Percentiles rank a stretch among this genome's conserved stretches.
Conservation (phyloP, 108 stramenopile species). For the Skeletonema potamos region DNA sequence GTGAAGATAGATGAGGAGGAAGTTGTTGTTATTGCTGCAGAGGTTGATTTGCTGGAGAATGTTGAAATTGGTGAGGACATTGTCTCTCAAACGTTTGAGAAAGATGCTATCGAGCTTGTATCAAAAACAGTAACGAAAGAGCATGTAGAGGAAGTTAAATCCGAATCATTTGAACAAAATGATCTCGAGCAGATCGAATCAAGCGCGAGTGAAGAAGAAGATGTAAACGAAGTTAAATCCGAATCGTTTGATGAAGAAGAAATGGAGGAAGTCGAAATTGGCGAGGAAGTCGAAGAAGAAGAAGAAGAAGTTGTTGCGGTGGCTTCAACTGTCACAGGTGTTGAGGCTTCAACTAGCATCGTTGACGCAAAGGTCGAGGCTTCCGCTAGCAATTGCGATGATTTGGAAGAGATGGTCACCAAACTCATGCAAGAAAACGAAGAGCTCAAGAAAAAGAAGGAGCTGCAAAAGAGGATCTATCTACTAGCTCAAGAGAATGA, state of each 20-base stretch:
- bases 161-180: background rate
- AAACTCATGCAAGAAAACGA: background rate
- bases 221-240: background rate
- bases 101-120: too few species aligned
- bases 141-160: background rate
- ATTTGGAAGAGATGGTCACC: background rate
- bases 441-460: background rate
- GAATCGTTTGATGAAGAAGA: background rate
- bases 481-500: background rate
- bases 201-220: background rate
- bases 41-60: background rate
- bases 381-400: background rate
- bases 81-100: too few species aligned
- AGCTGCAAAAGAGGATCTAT: background rate
- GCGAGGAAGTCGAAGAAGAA: background rate
- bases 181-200: background rate
- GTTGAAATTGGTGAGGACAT: background rate
- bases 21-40: background rate
- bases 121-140: too few species aligned
- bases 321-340: background rate
- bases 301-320: too few species aligned
- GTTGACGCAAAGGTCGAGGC: background rate
- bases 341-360: background rate
- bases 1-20: background rate
- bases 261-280: background rate